phyloP scores from a whole-genome alignment of 164 flowering plant genomes.

The Houttuynia cordata region DNA sequence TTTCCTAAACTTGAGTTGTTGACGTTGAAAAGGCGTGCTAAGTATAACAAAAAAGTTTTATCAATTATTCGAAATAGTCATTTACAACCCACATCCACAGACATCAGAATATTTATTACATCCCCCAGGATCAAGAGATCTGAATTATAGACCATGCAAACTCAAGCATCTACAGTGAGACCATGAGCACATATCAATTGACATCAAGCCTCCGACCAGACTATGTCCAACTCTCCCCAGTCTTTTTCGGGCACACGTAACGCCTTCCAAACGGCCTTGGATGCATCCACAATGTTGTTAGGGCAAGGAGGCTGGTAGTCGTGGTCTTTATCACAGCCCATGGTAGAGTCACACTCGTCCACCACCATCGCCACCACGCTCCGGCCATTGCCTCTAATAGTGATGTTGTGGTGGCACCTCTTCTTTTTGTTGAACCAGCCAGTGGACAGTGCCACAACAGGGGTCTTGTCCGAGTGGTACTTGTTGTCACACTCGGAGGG shows the following conservation, averaged over 20 bases:
- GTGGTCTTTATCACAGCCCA: conserved; percentile 18
- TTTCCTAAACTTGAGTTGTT: too few species aligned
- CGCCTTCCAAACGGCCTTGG: conserved; percentile 16
- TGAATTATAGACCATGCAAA: too few species aligned
- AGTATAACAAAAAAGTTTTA: too few species aligned
- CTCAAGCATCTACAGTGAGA: too few species aligned
- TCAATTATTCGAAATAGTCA: too few species aligned
- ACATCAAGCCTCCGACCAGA: conserved; percentile 8
- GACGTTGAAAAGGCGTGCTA: too few species aligned
- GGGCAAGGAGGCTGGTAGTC: conserved; percentile 17
- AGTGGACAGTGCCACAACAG: conserved; percentile 16
- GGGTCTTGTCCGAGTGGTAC: conserved; percentile 8
- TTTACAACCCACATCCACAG: too few species aligned
- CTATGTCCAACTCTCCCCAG: conserved; percentile 14
- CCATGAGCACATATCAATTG: too few species aligned
- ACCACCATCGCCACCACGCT: conserved; percentile 26
- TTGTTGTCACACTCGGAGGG: conserved; percentile 11
- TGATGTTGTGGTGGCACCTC: conserved; percentile 15
- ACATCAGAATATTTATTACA: too few species aligned
- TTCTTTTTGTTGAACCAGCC: conserved; percentile 14
- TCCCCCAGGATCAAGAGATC: too few species aligned
- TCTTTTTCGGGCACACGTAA: conserved; percentile 8
- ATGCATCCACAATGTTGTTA: conserved; percentile 18
- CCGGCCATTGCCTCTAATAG: conserved; percentile 14
- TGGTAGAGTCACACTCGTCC: conserved; percentile 25